Evolutionary conservation across 2,329 filamentous ascomycete genomes (phyloP), one percentile per base, ranked within the genome.

Genomic region (Periconia digitata): DNA sequence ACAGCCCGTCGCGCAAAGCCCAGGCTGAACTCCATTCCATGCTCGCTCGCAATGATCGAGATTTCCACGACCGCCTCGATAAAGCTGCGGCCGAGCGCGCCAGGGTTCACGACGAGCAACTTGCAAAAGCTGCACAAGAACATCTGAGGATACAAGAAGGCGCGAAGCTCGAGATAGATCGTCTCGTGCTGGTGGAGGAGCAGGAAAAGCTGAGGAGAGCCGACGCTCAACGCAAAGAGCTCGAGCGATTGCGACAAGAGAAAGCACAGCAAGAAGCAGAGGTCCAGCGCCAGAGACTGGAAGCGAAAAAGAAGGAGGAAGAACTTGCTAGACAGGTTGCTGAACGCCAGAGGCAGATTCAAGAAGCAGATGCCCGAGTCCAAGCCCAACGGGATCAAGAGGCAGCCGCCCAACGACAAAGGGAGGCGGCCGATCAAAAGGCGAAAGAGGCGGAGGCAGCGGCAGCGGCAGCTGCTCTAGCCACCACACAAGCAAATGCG

Each of bases 111-210:
- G 78, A 80, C 49, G 80, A 84, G 57, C 86, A 86, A 13, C 79
- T 92, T 15, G 81, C 81, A 39, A 80, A 81, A 40, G 86, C 86
- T 3, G 82, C 83, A 41, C 76, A 77, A 13, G 81, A 86, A 61
- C 88, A 91, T 66, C 81, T 87, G 32, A 78, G 81, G 22, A 80
- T 92, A 10, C 78, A 77, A 39, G 71, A 76, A 44, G 75, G 78
- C 42, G 82, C 82, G 3, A 76, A 82, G 59, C 73, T 77, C 17
- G 79, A 76, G 16, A 59, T 81, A n/a, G 71, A 79, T 35, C 72
- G 74, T n/a, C 70, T 81, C 49, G 64, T 73, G 17, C 54, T 76
- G 7, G 71, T 79, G 64, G 60, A 73, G 34, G 66, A 74, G 51
- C 61, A 64, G 21, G 60, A 69, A 49, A 56, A 63, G 12, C 51